Conservation (phyloP, 176 grass and related monocot species). For the Elymus sibiricus region DNA sequence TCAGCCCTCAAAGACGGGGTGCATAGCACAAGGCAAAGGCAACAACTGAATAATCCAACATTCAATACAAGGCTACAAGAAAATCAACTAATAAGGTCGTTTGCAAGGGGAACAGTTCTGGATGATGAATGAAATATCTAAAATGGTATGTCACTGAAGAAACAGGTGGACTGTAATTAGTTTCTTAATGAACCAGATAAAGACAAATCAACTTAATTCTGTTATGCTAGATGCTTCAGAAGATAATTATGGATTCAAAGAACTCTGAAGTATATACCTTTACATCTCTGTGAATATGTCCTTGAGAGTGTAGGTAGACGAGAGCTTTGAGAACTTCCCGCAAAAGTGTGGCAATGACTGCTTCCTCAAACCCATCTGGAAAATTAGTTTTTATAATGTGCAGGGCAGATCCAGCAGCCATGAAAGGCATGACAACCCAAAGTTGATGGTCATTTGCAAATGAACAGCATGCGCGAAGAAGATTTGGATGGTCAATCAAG, state of each 20-base stretch:
- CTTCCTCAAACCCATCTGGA: conserved; percentile 96
- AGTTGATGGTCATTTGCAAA: conserved; percentile 74
- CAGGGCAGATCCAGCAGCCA: conserved; percentile 86
- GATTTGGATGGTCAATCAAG: conserved; percentile 89
- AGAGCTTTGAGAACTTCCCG: conserved; percentile 95
- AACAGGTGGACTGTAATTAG: background rate
- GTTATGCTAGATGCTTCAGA: background rate
- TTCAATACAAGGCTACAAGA: conserved; percentile 9
- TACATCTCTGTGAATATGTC: conserved; percentile 97
- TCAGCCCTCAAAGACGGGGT: too few relatives aligned
- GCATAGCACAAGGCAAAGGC: background rate
- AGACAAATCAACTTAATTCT: background rate
- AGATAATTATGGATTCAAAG: background rate
- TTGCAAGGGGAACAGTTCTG: background rate
- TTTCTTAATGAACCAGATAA: background rate
- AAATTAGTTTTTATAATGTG: conserved; percentile 95
- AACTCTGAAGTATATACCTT: conserved; percentile 50
- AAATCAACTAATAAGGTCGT: background rate
- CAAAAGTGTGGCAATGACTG: conserved; percentile 87
- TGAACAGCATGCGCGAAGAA: conserved; percentile 77
- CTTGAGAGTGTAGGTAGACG: conserved; percentile 88
- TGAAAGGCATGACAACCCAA: conserved; percentile 99
- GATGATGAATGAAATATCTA: background rate
- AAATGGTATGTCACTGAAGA: background rate
- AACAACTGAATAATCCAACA: background rate